Evolutionary conservation across 768 basidiomycete species (phyloP).

Genomic region (Boletus barrowsii): DNA sequence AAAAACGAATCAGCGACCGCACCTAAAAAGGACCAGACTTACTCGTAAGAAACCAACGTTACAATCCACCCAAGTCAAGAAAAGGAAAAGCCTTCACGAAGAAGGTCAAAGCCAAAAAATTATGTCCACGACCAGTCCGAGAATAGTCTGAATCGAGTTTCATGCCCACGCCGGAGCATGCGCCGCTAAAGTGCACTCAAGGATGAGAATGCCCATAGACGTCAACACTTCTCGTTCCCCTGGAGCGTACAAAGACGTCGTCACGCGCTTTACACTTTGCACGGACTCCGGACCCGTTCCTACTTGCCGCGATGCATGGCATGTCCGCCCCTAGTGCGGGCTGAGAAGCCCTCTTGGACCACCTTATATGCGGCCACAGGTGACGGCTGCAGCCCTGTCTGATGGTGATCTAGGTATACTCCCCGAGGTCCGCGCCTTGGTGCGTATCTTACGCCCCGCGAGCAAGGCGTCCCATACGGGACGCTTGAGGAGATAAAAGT

Average conservation of each 20-base stretch:
- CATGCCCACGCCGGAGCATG: conserved; percentile 12
- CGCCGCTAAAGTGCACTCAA: conserved; percentile 31
- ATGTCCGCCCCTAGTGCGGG: too few relatives aligned
- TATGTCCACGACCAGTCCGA: conserved; percentile 22
- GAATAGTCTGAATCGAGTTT: conserved; percentile 36
- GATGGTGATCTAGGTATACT: too few relatives aligned
- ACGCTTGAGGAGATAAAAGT: conserved; percentile 17
- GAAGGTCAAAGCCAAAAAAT: not conserved
- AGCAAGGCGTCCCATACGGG: conserved; percentile 14
- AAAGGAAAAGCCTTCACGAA: conserved; percentile 6
- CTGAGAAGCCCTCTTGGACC: too few relatives aligned
- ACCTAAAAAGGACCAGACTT: too few relatives aligned
- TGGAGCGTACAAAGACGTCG: not conserved
- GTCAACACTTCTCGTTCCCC: conserved; percentile 23
- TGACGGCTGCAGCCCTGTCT: not conserved
- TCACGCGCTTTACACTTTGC: not conserved
- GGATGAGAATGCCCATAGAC: conserved; percentile 8
- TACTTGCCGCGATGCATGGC: not conserved
- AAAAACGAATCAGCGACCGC: too few relatives aligned
- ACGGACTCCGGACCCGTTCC: not conserved
- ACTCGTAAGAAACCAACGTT: too few relatives aligned
- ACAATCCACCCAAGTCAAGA: not conserved
- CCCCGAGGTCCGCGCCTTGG: too few relatives aligned
- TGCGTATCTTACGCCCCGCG: not conserved
- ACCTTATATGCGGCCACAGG: not conserved